Percentiles rank a stretch among this genome's conserved stretches.
phyloP scores from a whole-genome alignment of 2,329 filamentous ascomycete genomes.

The Emericellopsis atlantica region DNA sequence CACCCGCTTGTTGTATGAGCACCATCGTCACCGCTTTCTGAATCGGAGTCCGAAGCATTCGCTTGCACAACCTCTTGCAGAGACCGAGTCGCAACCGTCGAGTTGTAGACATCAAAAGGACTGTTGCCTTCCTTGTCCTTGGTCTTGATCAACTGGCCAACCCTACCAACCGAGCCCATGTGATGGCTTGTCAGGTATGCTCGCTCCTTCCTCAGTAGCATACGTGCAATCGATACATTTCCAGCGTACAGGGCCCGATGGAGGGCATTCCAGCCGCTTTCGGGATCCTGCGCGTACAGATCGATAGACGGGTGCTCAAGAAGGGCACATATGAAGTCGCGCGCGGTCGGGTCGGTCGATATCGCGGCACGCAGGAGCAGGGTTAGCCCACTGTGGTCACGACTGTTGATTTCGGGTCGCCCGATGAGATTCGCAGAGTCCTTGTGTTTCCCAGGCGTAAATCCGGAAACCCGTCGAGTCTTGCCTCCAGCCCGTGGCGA shows the following conservation, averaged over 20 bases:
- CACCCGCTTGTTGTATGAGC: conserved; percentile 14
- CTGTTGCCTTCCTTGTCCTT: conserved; percentile 94
- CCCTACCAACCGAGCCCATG: conserved; percentile 44
- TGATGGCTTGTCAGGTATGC: conserved; percentile 49
- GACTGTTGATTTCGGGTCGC: conserved; percentile 67
- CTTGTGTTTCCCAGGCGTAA: conserved; percentile 31
- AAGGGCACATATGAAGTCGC: conserved; percentile 65
- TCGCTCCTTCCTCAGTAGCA: conserved; percentile 68
- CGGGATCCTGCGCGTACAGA: conserved; percentile 73
- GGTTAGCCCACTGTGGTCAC: conserved; percentile 71
- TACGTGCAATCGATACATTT: conserved; percentile 73
- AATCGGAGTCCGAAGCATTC: conserved; percentile 36
- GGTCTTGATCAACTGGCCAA: conserved; percentile 75
- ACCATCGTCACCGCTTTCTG: conserved; percentile 39
- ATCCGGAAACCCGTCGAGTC: conserved; percentile 38
- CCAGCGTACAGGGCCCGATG: conserved; percentile 85
- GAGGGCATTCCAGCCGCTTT: conserved; percentile 92
- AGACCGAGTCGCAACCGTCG: conserved; percentile 72
- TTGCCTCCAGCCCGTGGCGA: conserved; percentile 38
- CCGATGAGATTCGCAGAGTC: conserved; percentile 27
- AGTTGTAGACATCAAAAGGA: conserved; percentile 84
- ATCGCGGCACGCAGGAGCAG: conserved; percentile 76
- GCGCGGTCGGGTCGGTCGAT: conserved; percentile 55
- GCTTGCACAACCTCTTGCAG: conserved; percentile 19
- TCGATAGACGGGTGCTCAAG: conserved; percentile 75